Evolutionary conservation across 331 rosid species (phyloP), one percentile per base, ranked within the genome.

Genomic region (Pyrus hybrid): DNA sequence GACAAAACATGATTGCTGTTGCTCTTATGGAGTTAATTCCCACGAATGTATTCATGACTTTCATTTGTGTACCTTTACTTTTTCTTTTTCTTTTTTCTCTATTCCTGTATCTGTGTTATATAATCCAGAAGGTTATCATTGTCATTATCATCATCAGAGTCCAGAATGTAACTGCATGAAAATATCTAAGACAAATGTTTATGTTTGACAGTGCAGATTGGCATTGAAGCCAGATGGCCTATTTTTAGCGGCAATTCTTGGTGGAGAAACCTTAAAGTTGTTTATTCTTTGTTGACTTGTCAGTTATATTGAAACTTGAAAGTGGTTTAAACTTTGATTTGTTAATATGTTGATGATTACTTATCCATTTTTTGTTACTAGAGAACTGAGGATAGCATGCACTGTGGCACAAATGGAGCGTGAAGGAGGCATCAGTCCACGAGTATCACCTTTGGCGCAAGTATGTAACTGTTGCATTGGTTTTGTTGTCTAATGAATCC

Each of bases 391-490:
- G 87, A 90, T 94, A 77, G 96, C 99, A 30, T 94, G 99, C 87
- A 94, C 99, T 14, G 83, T 94, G 66, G 99, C 99, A 65, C 99
- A 94, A 76, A 91, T 94, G 96, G 99, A 91, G 82, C 97, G 97
- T 69, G 97, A 94, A 85, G 99, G 99, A 75, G 97, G 99, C 72
- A 88, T 91, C 83, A 91, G 99, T 88, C 99, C 99, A 61, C 87
- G 96, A 68, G 41, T 88, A 65, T 94, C 97, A 8, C 97, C 99
- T 57, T 83, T 94, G 85, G 99, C 99, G 30, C 99, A 94, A 86
- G 99, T 86, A 87, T 77, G 76, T 45, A 35, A 74, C 74, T 74
- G 14, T 74, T 76, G 76, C 68, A 61, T 41, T 41, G 47, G 47
- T 41, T 41, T 41, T 41, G 47, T 1, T 41, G 47, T 41, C 14